Evolutionary conservation across 345 rosid species (phyloP), one percentile per base, ranked within the genome.

Genomic region (Eucalyptus cloeziana): DNA sequence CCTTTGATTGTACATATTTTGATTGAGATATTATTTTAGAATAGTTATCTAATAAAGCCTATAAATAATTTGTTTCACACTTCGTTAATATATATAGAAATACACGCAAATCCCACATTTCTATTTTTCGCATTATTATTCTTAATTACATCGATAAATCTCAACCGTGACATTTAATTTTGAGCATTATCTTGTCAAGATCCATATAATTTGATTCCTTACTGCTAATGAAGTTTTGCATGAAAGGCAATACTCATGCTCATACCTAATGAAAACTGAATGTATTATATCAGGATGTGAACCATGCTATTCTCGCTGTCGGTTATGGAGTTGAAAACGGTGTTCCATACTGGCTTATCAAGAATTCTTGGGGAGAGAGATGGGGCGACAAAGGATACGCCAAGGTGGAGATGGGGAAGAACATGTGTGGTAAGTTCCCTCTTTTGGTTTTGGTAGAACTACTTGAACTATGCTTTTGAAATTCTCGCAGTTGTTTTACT

Each of bases 321-420:
- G 99, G 99, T 25, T 96, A 95, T 89, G 99, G 99, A 91, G 93
- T 96, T 13, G 99, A 96, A 91, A 67, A 94, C 30, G 98, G 95
- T 49, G 92, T 95, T 13, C 96, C 96, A 8, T 96, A 95, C 89
- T 97, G 99, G 99, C 93, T 95, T 54, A 92, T 96, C 87, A 96
- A 97, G 96, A 96, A 97, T 94, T 97, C 99, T 6, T 95, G 99
- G 98, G 99, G 99, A 86, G 93, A 76, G 49, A 67, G 51, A 31
- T 97, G 98, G 99, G 99, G 99, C 4, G 95, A 93, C 89, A 83
- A 93, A 67, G 99, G 99, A 52, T 96, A 96, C 94, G 94, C 94
- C 94, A 97, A 96, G 95, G 93, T 96, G 98, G 97, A 95, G 89
- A 43, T 95, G 94, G 98, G 99, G 79, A 96, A 95, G 91, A 97